phyloP scores from a whole-genome alignment of 2,329 filamentous ascomycete genomes.

The Pseudocercospora vitis region DNA sequence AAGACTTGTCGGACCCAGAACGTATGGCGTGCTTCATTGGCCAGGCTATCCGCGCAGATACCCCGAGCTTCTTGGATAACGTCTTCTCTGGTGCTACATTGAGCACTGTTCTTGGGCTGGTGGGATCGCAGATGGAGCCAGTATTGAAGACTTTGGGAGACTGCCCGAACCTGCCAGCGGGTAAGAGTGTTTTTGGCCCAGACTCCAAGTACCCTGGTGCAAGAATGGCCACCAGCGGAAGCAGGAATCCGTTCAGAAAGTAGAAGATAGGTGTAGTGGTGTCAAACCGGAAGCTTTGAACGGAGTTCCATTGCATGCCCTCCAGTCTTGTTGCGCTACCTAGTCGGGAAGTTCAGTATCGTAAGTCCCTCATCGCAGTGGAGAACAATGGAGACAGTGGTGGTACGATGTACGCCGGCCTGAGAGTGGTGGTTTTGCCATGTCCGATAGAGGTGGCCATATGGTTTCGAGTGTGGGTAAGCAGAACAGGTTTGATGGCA shows the following conservation, averaged over 20 bases:
- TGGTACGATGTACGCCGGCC: too few relatives aligned
- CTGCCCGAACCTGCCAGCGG: slow-evolving; percentile 25
- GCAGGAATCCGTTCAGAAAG: slow-evolving; percentile 13
- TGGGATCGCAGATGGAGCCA: slow-evolving; percentile 19
- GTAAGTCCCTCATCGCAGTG: too few relatives aligned
- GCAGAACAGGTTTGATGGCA: too few relatives aligned
- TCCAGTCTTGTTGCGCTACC: too few relatives aligned
- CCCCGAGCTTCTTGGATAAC: slow-evolving; percentile 24
- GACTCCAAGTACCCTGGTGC: slow-evolving; percentile 23
- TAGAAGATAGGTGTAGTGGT: too few relatives aligned
- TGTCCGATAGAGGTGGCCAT: too few relatives aligned
- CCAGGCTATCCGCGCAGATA: slow-evolving; percentile 29
- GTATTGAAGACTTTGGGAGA: slow-evolving; percentile 17
- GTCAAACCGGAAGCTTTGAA: too few relatives aligned
- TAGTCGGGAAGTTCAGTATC: too few relatives aligned
- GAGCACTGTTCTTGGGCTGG: slow-evolving; percentile 11
- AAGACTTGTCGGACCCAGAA: slow-evolving; percentile 28
- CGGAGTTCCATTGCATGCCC: too few relatives aligned
- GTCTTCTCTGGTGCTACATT: slow-evolving; percentile 25
- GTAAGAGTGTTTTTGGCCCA: slow-evolving; percentile 19
- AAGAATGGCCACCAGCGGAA: slow-evolving; percentile 6
- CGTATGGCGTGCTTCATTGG: slow-evolving; percentile 30
- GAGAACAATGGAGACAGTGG: too few relatives aligned
- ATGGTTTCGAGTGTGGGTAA: too few relatives aligned
- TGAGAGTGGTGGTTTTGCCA: too few relatives aligned